Evolutionary conservation across 495 filamentous ascomycete genomes (phyloP).

Genomic region (Lasiosphaeria miniovina): DNA sequence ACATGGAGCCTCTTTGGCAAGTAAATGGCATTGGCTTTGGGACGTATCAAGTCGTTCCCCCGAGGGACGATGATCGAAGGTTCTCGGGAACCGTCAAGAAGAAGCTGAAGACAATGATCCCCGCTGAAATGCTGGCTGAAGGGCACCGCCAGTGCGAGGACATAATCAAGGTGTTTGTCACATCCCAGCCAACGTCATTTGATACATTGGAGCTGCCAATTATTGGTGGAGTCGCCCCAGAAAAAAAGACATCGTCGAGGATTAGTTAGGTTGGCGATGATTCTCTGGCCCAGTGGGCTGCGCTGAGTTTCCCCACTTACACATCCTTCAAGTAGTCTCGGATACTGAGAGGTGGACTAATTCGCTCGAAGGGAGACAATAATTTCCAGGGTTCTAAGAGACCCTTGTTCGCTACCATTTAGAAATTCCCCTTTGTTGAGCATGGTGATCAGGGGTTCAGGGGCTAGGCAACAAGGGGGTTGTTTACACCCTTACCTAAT

Average conservation of each 20-base stretch:
- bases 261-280: background rate
- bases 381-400: too few relatives aligned
- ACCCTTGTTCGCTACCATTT: too few relatives aligned
- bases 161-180: slow-evolving; percentile 11
- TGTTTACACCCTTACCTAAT: too few relatives aligned
- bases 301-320: too few relatives aligned
- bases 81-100: background rate
- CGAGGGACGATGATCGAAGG: background rate
- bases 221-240: background rate
- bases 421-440: too few relatives aligned
- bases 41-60: background rate
- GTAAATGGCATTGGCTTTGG: background rate
- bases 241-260: background rate
- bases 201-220: slow-evolving; percentile 7
- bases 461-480: too few relatives aligned
- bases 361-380: too few relatives aligned
- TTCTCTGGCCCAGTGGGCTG: too few relatives aligned
- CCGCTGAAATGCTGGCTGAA: background rate
- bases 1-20: background rate
- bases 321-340: too few relatives aligned
- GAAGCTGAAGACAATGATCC: background rate
- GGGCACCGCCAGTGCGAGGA: slow-evolving; percentile 3
- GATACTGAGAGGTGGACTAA: too few relatives aligned
- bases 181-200: slow-evolving; percentile 5
- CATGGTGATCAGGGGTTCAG: too few relatives aligned